Conservation (phyloP, 495 filamentous ascomycete species). For the Neurospora cerealis region DNA sequence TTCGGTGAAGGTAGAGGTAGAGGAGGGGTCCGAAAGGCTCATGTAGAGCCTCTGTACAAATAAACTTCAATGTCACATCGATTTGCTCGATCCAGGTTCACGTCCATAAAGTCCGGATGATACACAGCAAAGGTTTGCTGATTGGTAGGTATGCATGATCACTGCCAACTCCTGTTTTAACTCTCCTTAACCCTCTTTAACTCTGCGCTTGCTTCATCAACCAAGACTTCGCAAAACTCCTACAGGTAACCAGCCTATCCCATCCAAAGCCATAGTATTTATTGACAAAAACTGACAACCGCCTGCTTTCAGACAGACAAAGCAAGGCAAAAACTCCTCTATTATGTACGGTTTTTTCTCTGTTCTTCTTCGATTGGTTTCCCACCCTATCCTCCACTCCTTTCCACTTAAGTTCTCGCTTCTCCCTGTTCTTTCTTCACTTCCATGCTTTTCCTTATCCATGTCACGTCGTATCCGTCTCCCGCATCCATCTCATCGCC, state of each 20-base stretch:
- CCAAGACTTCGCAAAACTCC: not conserved
- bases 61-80: too few relatives aligned
- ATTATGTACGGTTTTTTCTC: not conserved
- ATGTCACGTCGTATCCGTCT: not conserved
- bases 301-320: not conserved
- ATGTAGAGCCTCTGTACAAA: too few relatives aligned
- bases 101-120: too few relatives aligned
- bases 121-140: too few relatives aligned
- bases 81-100: too few relatives aligned
- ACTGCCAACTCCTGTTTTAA: not conserved
- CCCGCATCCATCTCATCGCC: not conserved
- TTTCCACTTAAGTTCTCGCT: not conserved
- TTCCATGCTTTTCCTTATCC: not conserved
- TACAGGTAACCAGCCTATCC: not conserved
- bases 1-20: too few relatives aligned
- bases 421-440: not conserved
- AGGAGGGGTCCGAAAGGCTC: too few relatives aligned
- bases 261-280: not conserved
- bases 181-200: not conserved
- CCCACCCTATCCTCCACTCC: not conserved
- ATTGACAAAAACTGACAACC: not conserved
- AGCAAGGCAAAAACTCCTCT: not conserved
- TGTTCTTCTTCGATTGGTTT: not conserved
- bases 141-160: not conserved
- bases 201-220: not conserved